phyloP scores from a whole-genome alignment of 1,284 basidiomycete species.

The Tausonia pullulans region DNA sequence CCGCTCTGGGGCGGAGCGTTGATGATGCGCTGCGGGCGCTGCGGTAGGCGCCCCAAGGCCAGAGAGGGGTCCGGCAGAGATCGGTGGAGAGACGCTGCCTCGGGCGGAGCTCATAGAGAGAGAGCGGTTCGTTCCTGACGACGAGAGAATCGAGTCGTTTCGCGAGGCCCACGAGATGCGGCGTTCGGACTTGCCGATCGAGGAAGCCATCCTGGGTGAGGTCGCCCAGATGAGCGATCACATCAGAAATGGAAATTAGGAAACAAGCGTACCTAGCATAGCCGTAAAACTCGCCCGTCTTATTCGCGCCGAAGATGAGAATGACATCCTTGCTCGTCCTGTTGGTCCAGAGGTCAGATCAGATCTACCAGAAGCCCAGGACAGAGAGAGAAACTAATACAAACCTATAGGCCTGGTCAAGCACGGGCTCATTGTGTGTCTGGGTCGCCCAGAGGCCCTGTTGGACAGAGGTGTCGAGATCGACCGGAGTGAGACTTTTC shows the following conservation, averaged over 20 bases:
- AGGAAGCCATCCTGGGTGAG: slow-evolving; percentile 49
- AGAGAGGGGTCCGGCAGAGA: background rate
- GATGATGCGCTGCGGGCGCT: background rate
- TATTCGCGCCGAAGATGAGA: slow-evolving; percentile 85
- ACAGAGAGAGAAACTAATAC: background rate
- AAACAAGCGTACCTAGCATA: slow-evolving; percentile 53
- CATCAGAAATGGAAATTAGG: slow-evolving; percentile 7
- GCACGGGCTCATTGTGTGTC: slow-evolving; percentile 67
- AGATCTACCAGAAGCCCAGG: background rate
- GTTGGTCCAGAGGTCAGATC: background rate
- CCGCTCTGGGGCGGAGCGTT: slow-evolving; percentile 9
- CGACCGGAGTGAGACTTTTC: slow-evolving; percentile 48
- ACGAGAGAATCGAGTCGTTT: slow-evolving; percentile 29
- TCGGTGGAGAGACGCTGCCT: no score
- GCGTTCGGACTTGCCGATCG: slow-evolving; percentile 41
- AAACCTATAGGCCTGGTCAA: slow-evolving; percentile 78
- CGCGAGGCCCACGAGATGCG: slow-evolving; percentile 51
- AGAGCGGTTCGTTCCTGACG: background rate
- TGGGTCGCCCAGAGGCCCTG: slow-evolving; percentile 84
- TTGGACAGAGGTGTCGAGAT: slow-evolving; percentile 74
- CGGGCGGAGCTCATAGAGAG: no score
- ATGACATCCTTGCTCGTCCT: slow-evolving; percentile 51
- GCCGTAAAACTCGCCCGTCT: slow-evolving; percentile 66
- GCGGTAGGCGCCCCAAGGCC: background rate
- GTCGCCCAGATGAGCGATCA: background rate